phyloP scores from a whole-genome alignment of 345 rosid genomes.

The Citropsis articulata region DNA sequence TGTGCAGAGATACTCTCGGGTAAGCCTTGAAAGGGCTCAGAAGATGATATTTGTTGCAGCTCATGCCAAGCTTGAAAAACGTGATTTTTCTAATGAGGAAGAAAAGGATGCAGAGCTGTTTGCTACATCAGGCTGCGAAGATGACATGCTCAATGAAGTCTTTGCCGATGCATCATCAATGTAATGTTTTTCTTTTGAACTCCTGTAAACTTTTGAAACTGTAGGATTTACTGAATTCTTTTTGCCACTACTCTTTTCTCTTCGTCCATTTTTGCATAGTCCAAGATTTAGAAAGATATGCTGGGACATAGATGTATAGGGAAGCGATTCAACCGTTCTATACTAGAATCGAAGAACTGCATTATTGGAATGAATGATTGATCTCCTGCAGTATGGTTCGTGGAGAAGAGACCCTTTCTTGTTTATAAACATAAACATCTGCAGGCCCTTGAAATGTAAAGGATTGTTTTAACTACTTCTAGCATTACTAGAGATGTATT shows the following conservation, averaged over 20 bases:
- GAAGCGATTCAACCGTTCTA: constrained; percentile 22
- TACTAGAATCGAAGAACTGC: constrained; percentile 18
- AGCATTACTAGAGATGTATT: neutral
- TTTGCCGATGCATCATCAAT: constrained; percentile 40
- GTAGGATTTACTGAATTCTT: constrained; percentile 38
- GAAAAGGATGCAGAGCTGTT: constrained; percentile 50
- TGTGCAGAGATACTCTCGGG: constrained; percentile 34
- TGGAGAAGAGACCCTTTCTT: constrained; percentile 12
- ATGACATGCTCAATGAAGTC: constrained; percentile 45
- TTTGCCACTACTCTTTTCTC: constrained; percentile 12
- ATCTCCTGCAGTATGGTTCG: constrained; percentile 16
- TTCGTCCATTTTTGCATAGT: constrained; percentile 26
- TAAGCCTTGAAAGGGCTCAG: constrained; percentile 48
- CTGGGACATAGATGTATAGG: constrained; percentile 14
- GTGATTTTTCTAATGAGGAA: constrained; percentile 46
- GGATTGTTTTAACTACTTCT: constrained; percentile 4
- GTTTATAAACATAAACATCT: constrained; percentile 14
- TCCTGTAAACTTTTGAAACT: constrained; percentile 26
- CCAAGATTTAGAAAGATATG: constrained; percentile 23
- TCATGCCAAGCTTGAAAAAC: constrained; percentile 49
- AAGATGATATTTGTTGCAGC: constrained; percentile 57
- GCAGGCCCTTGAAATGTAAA: constrained; percentile 1
- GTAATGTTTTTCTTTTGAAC: constrained; percentile 41
- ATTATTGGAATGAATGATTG: constrained; percentile 28
- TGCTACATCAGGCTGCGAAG: constrained; percentile 32